Evolutionary conservation across 352 stramenopile species (phyloP), one percentile per base, ranked within the genome.

Genomic region (Elongisporangium anandrum): DNA sequence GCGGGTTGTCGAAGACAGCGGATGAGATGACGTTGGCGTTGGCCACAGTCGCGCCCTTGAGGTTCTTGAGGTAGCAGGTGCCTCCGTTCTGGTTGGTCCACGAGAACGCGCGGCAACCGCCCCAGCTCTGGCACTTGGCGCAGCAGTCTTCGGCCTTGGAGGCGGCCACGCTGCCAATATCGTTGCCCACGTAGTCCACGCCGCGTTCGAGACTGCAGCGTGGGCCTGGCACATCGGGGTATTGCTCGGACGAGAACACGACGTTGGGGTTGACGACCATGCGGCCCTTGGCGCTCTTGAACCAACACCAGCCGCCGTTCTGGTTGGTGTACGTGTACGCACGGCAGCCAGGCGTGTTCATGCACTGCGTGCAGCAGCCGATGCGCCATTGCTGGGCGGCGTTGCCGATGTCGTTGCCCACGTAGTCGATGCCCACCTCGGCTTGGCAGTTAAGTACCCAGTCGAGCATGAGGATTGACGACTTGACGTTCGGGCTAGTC

Each of bases 11-110:
- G 8, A 64, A 12, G 16, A 70, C 52, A 4, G 65, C 61, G 13
- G 54, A 61, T 29, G 68, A 75, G 17, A 50, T 41, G 29, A 68
- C 52, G 6, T 58, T 63, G 56, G 23, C 34, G 29, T 63, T 64
- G 50, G 1, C 9, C 19, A 23, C 1, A 0, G 67, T 68, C 13
- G 13, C n/a, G 13, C 63, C 65, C 49, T 75, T 75, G n/a, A 29
- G 61, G 41, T 70, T 79, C 52, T 81, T 81, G 50, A 81, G 64
- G 50, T 56, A 88, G 51, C 77, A 87, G 4, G 73, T 87, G 23
- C 78, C 80, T 15, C 79, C 79, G 54, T 79, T 68, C 50, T 66
- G 64, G 22, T 61, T 65, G 24, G 24, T 85, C 77, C 77, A 90
- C 3, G 76, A 69, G 60, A 85, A 88, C 5, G 72, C 74, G 20